Evolutionary conservation across 2,329 filamentous ascomycete genomes (phyloP), one percentile per base, ranked within the genome.

Genomic region (Cytospora schulzeri): DNA sequence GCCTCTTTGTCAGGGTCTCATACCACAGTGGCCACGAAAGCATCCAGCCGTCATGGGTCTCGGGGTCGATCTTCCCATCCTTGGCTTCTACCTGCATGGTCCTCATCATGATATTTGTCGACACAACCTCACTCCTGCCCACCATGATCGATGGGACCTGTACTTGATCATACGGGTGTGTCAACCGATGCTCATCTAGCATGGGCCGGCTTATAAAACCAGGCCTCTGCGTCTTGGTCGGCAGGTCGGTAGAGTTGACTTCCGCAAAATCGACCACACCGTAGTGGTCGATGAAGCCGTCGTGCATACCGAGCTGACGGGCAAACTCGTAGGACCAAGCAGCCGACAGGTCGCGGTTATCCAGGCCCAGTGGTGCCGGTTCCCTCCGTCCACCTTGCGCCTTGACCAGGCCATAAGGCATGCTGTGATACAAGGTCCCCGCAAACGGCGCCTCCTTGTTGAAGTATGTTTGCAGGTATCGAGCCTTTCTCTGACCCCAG

Each of bases 321-420:
- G 62, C 65, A 12, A 65, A 65, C 17, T 62, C 62, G 22, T 57
- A 56, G 8, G 65, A 58, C 65, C 65, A 67, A 0, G 62, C 59
- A 8, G 55, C 31, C 1, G 65, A 64, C 14, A 67, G 48, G n/a
- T 67, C 65, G 6, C 62, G 51, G 51, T 67, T 65, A 33, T 67
- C 65, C 58, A 67, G 41, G 15, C 65, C 65, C 54, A 65, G 15
- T 0, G 65, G 65, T 4, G 57, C 53, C 5, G 65, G 38, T 26
- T 17, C 26, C 22, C 41, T 60, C 22, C 29, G 26, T 1, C 62
- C 62, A 0, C n/a, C 45, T 12, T 28, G 54, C 1, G 41, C 5
- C 22, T n/a, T 54, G 7, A 67, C 38, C 12, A 51, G n/a, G 35
- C 55, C 65, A 48, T 62, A 67, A 3, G 65, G 65, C n/a, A 65